phyloP scores from a whole-genome alignment of 2,329 filamentous ascomycete species.

The Fusarium caatingaense region DNA sequence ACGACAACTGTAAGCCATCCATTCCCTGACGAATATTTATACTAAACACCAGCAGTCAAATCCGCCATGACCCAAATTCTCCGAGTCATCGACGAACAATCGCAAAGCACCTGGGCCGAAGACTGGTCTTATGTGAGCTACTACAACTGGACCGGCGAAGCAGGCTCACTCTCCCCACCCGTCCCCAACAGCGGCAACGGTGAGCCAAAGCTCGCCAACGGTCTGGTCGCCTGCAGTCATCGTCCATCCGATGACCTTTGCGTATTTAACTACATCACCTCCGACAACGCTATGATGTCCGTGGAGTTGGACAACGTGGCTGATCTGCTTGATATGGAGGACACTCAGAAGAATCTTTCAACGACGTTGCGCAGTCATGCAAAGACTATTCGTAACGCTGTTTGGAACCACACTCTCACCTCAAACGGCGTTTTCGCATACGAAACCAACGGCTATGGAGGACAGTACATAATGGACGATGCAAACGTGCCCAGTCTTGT shows the following conservation, averaged over 20 bases:
- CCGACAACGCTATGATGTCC: conserved; percentile 30
- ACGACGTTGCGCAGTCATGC: background rate
- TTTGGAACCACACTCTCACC: conserved; percentile 21
- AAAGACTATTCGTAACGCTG: conserved; percentile 2
- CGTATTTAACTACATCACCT: conserved; percentile 29
- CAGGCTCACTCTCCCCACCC: conserved; percentile 19
- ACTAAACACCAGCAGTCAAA: conserved; percentile 3
- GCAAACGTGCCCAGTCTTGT: conserved; percentile 25
- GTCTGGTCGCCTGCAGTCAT: conserved; percentile 18
- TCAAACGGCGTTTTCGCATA: conserved; percentile 20
- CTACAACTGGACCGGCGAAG: conserved; percentile 26
- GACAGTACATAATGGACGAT: conserved; percentile 34
- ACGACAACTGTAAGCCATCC: conserved; percentile 20
- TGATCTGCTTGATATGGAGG: background rate
- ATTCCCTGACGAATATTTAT: too few species aligned
- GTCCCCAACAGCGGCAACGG: conserved; percentile 24
- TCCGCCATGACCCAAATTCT: conserved; percentile 20
- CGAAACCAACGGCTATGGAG: conserved; percentile 24
- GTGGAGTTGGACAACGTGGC: conserved; percentile 23
- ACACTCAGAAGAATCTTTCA: background rate
- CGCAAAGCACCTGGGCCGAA: conserved; percentile 25
- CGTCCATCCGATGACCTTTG: conserved; percentile 20
- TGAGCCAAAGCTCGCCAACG: conserved; percentile 19
- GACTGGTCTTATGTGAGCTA: conserved; percentile 27
- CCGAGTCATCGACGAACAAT: conserved; percentile 16